Evolutionary conservation across 192 early-diverging fungal species (phyloP), one percentile per base, ranked within the genome.

Genomic region (Rhizoclosmatium sp.): DNA sequence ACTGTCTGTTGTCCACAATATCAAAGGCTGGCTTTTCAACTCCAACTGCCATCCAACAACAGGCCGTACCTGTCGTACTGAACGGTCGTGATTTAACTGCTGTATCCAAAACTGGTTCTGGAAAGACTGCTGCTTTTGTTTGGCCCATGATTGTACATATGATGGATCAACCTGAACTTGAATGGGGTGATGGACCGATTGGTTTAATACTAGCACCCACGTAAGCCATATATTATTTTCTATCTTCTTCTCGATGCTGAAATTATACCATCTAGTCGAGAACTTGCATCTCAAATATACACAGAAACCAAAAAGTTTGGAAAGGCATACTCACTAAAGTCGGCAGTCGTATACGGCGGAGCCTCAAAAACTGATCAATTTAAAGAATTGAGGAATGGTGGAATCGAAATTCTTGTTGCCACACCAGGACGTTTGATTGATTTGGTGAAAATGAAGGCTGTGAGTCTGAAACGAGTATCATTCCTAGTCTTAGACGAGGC

Each of bases 401-500:
- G 84, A 2, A 84, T 91, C 39, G 94, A 95, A 65, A 94, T 96
- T 68, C 69, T 96, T 16, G 91, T 96, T 1, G 93, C 92, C 3
- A 95, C 95, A 0, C 95, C 95, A 1, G 95, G 95, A 42, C 85
- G 95, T 48, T 82, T 96, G 62, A 95, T 96, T 82, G 95, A 96
- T 71, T 87, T 96, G 85, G 85, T 96, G 58, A 93, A 93, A 79
- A 95, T 94, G 87, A 95, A 95, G 75, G 95, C 94, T 3, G 93
- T 93, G 4, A 93, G 93, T 71, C 88, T 96, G 16, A 82, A 84
- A 54, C 85, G 94, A 21, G 94, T 94, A 73, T 86, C 88, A 40
- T 88, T 77, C 65, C 65, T 91, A 12, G 87, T 89, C 12, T 77
- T 87, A 3, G 87, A 88, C 71, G 85, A 85, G 80, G 88, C 88